Evolutionary conservation across 1,284 basidiomycete species (phyloP).

Genomic region (Boletus mariae): DNA sequence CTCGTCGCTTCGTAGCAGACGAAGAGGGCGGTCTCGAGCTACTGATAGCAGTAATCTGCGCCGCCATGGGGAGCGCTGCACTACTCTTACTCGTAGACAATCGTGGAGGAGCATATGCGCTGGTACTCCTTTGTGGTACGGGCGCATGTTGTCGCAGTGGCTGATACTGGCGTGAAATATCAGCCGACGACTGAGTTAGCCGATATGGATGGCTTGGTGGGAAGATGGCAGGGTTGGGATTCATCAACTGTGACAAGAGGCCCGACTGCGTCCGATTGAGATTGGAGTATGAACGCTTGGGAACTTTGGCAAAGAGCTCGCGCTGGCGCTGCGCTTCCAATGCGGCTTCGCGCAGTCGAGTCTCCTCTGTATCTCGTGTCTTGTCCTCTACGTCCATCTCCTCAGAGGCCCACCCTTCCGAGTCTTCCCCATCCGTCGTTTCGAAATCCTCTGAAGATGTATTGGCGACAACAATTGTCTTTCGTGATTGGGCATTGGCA

Average conservation of each 20-base stretch:
- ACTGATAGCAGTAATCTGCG: slow-evolving; percentile 49
- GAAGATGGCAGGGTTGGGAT: slow-evolving; percentile 61
- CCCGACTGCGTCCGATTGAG: slow-evolving; percentile 55
- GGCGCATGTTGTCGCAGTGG: slow-evolving; percentile 9
- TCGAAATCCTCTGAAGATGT: slow-evolving; percentile 41
- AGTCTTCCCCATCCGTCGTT: slow-evolving; percentile 49
- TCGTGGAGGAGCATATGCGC: slow-evolving; percentile 27
- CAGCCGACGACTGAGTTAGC: slow-evolving; percentile 47
- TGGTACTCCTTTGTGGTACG: slow-evolving; percentile 30
- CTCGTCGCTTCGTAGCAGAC: slow-evolving; percentile 14
- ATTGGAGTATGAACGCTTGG: slow-evolving; percentile 61
- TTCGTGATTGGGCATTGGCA: slow-evolving; percentile 22
- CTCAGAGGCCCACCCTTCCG: slow-evolving; percentile 54
- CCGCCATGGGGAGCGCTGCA: slow-evolving; percentile 60
- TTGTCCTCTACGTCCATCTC: slow-evolving; percentile 40
- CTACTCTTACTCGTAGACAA: slow-evolving; percentile 61
- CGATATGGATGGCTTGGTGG: slow-evolving; percentile 58
- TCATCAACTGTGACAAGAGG: slow-evolving; percentile 62
- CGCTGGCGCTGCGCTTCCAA: slow-evolving; percentile 65
- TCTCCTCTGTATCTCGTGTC: slow-evolving; percentile 33
- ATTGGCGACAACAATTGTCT: slow-evolving; percentile 34
- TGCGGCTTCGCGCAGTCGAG: slow-evolving; percentile 42
- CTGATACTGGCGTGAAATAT: slow-evolving; percentile 37
- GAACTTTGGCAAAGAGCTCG: slow-evolving; percentile 76
- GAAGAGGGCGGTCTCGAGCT: slow-evolving; percentile 24